Evolutionary conservation across 2,329 filamentous ascomycete species (phyloP).

Genomic region (Arthrobotrys sinensis): DNA sequence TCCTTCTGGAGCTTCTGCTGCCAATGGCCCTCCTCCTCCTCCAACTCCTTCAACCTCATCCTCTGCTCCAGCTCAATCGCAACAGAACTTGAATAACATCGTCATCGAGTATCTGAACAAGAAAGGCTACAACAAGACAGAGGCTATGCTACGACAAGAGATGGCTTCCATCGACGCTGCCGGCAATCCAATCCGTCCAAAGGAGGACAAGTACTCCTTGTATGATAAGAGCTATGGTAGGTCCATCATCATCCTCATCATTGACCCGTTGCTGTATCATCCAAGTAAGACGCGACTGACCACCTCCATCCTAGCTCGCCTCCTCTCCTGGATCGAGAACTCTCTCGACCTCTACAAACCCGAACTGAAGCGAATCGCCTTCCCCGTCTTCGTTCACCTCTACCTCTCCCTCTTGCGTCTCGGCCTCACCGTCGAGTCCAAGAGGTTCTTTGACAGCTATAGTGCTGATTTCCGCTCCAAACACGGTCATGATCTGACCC

Average conservation of each 20-base stretch:
- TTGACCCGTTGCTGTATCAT: not conserved
- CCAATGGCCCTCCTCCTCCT: constrained; percentile 24
- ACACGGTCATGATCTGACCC: constrained; percentile 84
- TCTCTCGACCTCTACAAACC: constrained; percentile 97
- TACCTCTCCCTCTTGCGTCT: constrained; percentile 84
- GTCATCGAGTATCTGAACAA: constrained; percentile 96
- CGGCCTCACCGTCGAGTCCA: constrained; percentile 79
- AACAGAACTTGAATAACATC: constrained; percentile 63
- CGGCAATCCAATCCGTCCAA: constrained; percentile 79
- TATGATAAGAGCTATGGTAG: constrained; percentile 80
- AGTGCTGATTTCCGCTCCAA: constrained; percentile 79
- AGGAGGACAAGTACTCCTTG: constrained; percentile 79
- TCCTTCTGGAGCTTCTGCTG: constrained; percentile 30
- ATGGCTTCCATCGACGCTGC: constrained; percentile 86
- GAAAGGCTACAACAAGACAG: constrained; percentile 92
- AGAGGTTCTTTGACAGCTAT: constrained; percentile 77
- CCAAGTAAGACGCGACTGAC: constrained; percentile 9
- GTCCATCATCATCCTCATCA: constrained; percentile 56
- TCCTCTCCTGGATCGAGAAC: constrained; percentile 89
- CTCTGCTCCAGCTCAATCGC: constrained; percentile 5
- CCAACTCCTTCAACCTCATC: constrained; percentile 16
- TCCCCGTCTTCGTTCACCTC: constrained; percentile 95
- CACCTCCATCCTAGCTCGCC: constrained; percentile 71
- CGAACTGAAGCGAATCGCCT: constrained; percentile 87
- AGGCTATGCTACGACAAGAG: constrained; percentile 92